Percentiles rank a stretch among this genome's conserved stretches.
Conservation (phyloP, 331 rosid genomes). For the Malus hybrid region DNA sequence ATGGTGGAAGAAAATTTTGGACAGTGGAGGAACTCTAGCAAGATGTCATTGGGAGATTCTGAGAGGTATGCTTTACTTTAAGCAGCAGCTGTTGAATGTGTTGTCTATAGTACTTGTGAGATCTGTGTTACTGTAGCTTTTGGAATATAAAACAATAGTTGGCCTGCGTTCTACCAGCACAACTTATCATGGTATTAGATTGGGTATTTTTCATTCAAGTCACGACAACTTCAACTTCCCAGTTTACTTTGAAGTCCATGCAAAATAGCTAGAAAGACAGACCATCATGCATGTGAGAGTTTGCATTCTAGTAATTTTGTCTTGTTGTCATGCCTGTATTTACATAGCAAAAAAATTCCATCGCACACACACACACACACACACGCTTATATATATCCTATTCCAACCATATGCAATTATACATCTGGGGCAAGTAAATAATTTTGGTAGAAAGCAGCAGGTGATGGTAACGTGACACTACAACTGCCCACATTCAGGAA, state of each 20-base stretch:
- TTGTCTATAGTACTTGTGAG: background rate
- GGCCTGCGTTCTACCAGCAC: background rate
- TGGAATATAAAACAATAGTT: background rate
- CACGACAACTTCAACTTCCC: background rate
- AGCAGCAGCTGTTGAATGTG: background rate
- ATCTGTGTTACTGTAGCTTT: background rate
- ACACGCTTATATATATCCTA: background rate
- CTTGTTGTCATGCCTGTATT: background rate
- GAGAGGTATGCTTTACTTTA: conserved; percentile 38
- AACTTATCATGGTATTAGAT: background rate
- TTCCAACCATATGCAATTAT: background rate
- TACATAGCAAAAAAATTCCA: background rate
- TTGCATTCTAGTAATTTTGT: background rate
- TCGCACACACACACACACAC: background rate
- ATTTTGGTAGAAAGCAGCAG: background rate
- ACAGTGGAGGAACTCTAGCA: conserved; percentile 27
- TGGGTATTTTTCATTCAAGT: background rate
- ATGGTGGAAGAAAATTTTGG: conserved; percentile 25
- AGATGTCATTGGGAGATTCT: conserved; percentile 29
- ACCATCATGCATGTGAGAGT: background rate
- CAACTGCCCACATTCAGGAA: background rate
- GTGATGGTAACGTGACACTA: background rate
- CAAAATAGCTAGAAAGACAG: background rate
- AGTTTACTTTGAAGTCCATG: background rate
- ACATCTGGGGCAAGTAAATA: background rate